Evolutionary conservation across 768 basidiomycete genomes (phyloP).

Genomic region (Neoboletus magnificus): DNA sequence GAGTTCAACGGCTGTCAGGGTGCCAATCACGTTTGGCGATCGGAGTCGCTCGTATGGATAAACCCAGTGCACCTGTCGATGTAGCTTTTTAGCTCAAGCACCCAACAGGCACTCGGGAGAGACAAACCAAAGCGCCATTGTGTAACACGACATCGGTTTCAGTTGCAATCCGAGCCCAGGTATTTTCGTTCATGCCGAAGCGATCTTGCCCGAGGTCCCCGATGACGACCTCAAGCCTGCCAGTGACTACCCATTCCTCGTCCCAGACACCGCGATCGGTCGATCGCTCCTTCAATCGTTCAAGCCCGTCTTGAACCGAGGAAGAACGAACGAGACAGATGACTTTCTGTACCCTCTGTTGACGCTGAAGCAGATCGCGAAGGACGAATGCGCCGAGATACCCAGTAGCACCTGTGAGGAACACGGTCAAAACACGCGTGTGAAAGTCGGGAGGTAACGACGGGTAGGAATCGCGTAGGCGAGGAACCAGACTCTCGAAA

Average conservation of each 20-base stretch:
- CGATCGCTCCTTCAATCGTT: constrained; percentile 67
- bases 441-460: constrained; percentile 57
- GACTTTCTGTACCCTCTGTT: constrained; percentile 72
- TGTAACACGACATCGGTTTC: constrained; percentile 86
- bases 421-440: constrained; percentile 63
- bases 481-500: constrained; percentile 56
- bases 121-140: constrained; percentile 93
- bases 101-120: not conserved
- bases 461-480: constrained; percentile 59
- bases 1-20: constrained; percentile 78
- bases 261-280: constrained; percentile 86
- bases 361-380: constrained; percentile 65
- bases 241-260: constrained; percentile 69
- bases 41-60: constrained; percentile 95
- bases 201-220: constrained; percentile 78
- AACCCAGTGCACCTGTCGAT: constrained; percentile 89
- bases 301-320: constrained; percentile 55
- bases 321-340: constrained; percentile 88
- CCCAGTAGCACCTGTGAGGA: constrained; percentile 96
- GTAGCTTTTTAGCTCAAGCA: not conserved
- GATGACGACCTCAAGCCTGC: constrained; percentile 70
- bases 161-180: constrained; percentile 63
- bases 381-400: constrained; percentile 95
- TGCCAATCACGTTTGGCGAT: constrained; percentile 88
- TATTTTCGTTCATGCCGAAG: constrained; percentile 65